A percentile compares a stretch with the other conserved stretches of the same genome.
Evolutionary conservation across 495 filamentous ascomycete genomes (phyloP).

Genomic region (Polyplosphaeria fusca): DNA sequence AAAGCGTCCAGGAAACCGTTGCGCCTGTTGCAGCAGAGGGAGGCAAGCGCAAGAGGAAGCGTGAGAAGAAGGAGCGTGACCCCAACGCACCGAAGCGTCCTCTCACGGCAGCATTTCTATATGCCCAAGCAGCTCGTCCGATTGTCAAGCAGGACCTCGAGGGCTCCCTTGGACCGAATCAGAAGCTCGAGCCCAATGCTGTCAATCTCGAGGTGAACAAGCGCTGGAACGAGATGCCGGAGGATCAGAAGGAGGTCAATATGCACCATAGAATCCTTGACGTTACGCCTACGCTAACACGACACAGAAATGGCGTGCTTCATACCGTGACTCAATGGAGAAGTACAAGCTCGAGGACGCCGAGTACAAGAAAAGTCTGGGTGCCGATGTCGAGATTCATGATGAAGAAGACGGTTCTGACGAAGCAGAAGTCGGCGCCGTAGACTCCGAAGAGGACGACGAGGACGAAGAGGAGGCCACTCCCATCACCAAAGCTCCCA

Average conservation of each 20-base stretch:
- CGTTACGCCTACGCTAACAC: neutral
- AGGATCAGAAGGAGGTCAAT: conserved; percentile 70
- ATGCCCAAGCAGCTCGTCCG: conserved; percentile 76
- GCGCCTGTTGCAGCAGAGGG: conserved; percentile 41
- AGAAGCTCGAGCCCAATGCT: conserved; percentile 58
- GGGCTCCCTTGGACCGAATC: conserved; percentile 63
- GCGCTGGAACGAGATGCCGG: conserved; percentile 74
- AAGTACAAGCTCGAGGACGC: conserved; percentile 15
- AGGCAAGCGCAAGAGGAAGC: conserved; percentile 34
- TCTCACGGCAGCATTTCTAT: conserved; percentile 90
- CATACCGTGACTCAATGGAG: conserved; percentile 25
- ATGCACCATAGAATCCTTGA: too few relatives aligned
- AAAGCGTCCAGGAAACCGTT: conserved; percentile 29
- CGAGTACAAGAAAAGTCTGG: conserved; percentile 11
- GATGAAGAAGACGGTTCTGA: conserved; percentile 24
- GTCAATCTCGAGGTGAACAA: conserved; percentile 62
- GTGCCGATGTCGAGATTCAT: neutral
- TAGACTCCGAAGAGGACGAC: conserved; percentile 26
- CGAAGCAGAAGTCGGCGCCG: conserved; percentile 29
- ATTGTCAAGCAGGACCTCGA: conserved; percentile 76
- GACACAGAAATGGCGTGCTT: conserved; percentile 24
- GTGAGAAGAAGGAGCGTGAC: conserved; percentile 73
- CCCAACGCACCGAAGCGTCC: conserved; percentile 94
- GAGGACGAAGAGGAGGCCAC: conserved; percentile 16
- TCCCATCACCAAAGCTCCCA: conserved; percentile 21